Evolutionary conservation across 208 protist genomes (phyloP), one percentile per base, ranked within the genome.

Genomic region (Trypanosoma melophagium): DNA sequence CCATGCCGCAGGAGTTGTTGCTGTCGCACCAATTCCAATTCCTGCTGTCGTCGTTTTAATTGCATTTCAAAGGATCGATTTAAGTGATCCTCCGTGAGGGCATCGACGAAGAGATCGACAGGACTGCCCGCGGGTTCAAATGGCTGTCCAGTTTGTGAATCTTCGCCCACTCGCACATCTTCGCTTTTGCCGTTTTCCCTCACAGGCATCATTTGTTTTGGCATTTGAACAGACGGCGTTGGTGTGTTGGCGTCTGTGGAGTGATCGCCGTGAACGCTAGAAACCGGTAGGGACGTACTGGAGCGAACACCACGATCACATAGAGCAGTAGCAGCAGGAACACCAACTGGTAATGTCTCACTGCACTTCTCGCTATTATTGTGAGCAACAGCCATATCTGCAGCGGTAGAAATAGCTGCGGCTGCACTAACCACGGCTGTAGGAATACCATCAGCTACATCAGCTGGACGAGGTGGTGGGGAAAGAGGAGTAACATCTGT

Each of bases 91-190:
- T 67, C 69, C 9, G 60, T 67, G 19, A 74, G 49, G 14, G 61
- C 69, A 52, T 74, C 61, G 1, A 41, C 69, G 58, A 74, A 74
- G 40, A 74, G 55, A 58, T 74, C 69, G 12, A 69, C 56, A 51
- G 58, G 58, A 59, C 49, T 66, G 7, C 31, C 1, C 21, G 24
- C 35, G 9, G 24, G 55, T 22, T 45, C 56, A 14, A 45, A 44
- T 28, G 66, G 66, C 21, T 24, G 44, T n/a, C n/a, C 8, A 31
- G 24, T 21, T 7, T 25, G n/a, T 60, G 49, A 4, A 45, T n/a
- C n/a, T n/a, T n/a, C 41, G 3, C 4, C 52, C 0, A 5, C 35
- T 19, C n/a, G 7, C 35, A 19, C 22, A 1, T 53, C 38, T 10
- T 21, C 53, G 21, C 3, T 53, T 28, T 40, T 55, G 28, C 40